Evolutionary conservation across 2,329 filamentous ascomycete species (phyloP).

Genomic region (Xylariaceae sp.): DNA sequence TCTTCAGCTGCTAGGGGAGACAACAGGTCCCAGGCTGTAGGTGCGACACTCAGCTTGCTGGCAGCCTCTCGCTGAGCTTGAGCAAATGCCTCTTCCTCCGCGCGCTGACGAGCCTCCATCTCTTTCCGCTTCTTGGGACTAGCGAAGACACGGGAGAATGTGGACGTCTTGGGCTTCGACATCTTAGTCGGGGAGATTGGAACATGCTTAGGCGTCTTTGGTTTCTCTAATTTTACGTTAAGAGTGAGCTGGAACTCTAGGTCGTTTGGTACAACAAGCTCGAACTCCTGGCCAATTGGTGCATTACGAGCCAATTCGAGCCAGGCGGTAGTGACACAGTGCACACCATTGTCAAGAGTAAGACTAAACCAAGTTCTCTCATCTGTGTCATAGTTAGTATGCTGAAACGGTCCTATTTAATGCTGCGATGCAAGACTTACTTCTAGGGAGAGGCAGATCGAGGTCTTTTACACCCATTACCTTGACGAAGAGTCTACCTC

Average conservation of each 20-base stretch:
- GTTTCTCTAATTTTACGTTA: conserved; percentile 91
- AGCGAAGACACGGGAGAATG: conserved; percentile 90
- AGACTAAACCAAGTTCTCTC: conserved; percentile 94
- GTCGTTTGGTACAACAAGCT: conserved; percentile 94
- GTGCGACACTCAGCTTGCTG: conserved; percentile 66
- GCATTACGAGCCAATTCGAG: conserved; percentile 89
- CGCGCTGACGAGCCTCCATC: conserved; percentile 80
- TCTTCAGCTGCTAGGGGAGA: conserved; percentile 87
- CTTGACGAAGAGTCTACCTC: conserved; percentile 94
- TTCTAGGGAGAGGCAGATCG: conserved; percentile 86
- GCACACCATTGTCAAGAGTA: conserved; percentile 96
- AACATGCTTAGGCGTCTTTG: conserved; percentile 61
- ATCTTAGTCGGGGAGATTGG: conserved; percentile 66
- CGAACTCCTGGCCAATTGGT: conserved; percentile 96
- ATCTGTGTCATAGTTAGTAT: conserved; percentile 55
- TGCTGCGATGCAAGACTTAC: conserved; percentile 58
- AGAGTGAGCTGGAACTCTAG: conserved; percentile 98
- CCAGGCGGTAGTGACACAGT: conserved; percentile 97
- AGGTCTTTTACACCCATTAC: conserved; percentile 98
- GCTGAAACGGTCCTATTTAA: neutral
- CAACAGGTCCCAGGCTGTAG: conserved; percentile 83
- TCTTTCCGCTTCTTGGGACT: conserved; percentile 98
- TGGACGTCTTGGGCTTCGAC: conserved; percentile 76
- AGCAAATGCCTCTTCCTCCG: conserved; percentile 78
- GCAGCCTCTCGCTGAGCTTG: conserved; percentile 68